Base-by-base conservation (phyloP, 148 eudicot genomes). In the Pouteria glomerata region DNA sequence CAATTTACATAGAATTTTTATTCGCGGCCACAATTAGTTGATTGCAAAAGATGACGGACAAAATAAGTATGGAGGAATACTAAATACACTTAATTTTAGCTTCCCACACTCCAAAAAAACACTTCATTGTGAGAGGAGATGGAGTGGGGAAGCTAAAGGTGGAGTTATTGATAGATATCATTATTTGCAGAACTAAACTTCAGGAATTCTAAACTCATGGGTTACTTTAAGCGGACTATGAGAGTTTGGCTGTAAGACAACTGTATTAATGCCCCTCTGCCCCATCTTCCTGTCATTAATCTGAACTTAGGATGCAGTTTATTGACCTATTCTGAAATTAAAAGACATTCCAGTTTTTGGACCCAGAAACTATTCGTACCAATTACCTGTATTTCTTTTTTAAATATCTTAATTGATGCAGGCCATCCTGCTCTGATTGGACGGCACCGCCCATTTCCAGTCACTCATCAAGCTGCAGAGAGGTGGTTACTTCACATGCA, bases 401-500 rank as follows among this genome's bases (percentile, higher is more conserved):
- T 39, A 26, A 1, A 16, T n/a, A n/a, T 57, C n/a, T 66, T 45
- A n/a, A 58, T 70, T 69, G 68, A 19, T 57, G 62, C 86, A 93
- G 98, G 98, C 67, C 97, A 90, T 76, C 96, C 97, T 33, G 98
- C 98, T 51, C 71, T 93, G 55, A 93, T 93, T 62, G 92, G 82
- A 37, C 96, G 97, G n/a, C 97, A 93, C 80, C 87, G 82, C 73
- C 92, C 98, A 18, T 93, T 93, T 76, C 83, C 98, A 3, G 95
- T 93, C 50, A 88, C 98, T 57, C 97, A 79, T 66, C 81, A 76
- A 75, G 97, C 97, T 12, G 98, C 97, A 23, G 94, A 90, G 86
- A 84, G 98, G 84, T 93, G 98, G 98, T 77, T 93, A 59, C 81
- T 87, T 55, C 98, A 93, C 76, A 93, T 93, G 97, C 88, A 89